Evolutionary conservation across 768 basidiomycete genomes (phyloP).

Genomic region (Boletus rubescentipes): DNA sequence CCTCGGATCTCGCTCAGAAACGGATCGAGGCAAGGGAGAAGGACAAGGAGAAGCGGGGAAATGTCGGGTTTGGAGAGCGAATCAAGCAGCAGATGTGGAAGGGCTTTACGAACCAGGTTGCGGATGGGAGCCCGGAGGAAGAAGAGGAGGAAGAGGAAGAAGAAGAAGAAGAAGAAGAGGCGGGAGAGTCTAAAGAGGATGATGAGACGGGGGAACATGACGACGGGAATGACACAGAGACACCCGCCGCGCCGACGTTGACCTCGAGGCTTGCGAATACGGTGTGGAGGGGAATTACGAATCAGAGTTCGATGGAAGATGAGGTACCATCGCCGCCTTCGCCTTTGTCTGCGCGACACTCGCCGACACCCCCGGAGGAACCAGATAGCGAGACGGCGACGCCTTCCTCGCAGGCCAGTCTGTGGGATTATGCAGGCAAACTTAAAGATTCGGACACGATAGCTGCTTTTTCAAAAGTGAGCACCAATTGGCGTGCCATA

Average conservation of each 20-base stretch:
- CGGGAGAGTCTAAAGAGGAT: too few species aligned
- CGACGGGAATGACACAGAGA: slow-evolving; percentile 49
- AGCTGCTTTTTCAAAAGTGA: slow-evolving; percentile 68
- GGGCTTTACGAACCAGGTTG: slow-evolving; percentile 56
- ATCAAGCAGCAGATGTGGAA: slow-evolving; percentile 65
- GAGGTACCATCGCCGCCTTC: slow-evolving; percentile 43
- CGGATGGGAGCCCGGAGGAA: slow-evolving; percentile 32
- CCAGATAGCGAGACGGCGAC: slow-evolving; percentile 12
- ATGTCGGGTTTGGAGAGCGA: slow-evolving; percentile 51
- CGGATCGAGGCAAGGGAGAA: slow-evolving; percentile 40
- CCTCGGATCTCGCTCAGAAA: slow-evolving; percentile 56
- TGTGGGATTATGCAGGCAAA: slow-evolving; percentile 75
- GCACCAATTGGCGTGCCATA: slow-evolving; percentile 74
- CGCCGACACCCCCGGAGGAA: slow-evolving; percentile 25
- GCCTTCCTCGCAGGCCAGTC: slow-evolving; percentile 34
- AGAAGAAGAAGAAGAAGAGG: slow-evolving; percentile 32
- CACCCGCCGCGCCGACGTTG: slow-evolving; percentile 36
- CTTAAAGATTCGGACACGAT: slow-evolving; percentile 70
- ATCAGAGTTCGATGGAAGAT: slow-evolving; percentile 70
- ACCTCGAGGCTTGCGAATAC: slow-evolving; percentile 57
- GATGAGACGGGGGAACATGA: slow-evolving; percentile 30
- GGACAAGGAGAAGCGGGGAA: slow-evolving; percentile 31
- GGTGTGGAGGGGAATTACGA: slow-evolving; percentile 78
- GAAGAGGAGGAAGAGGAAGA: slow-evolving; percentile 38
- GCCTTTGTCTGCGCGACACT: slow-evolving; percentile 32